Percentiles rank a stretch among this genome's conserved stretches.
These are phyloP conservation scores for Colletotrichum sp. DNA, from an alignment of 2,329 filamentous ascomycete genomes.

Conservation along the genomic window DNA sequence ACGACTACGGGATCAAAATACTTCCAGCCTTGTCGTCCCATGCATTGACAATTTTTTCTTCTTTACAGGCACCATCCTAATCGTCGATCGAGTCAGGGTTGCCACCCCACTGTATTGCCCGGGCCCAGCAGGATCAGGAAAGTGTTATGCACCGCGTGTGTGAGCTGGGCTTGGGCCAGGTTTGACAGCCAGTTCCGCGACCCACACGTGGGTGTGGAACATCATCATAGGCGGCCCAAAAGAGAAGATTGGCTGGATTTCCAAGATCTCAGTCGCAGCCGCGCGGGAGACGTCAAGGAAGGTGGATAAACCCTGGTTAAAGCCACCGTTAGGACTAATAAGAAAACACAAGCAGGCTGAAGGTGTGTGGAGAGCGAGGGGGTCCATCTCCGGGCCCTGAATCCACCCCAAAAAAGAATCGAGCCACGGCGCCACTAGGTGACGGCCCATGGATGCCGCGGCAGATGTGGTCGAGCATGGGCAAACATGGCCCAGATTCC, in stretches of 20 bases:
- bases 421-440: neutral
- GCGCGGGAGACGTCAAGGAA: conserved; percentile 16
- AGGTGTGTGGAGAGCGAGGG: neutral
- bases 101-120: neutral
- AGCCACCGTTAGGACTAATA: neutral
- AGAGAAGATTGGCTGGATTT: neutral
- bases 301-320: neutral
- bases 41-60: neutral
- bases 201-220: neutral
- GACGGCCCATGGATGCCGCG: neutral
- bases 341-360: neutral
- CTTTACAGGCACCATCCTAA: neutral
- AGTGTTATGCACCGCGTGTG: neutral
- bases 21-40: neutral
- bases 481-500: neutral
- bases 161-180: neutral
- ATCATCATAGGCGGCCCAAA: neutral
- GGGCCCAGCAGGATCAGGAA: neutral
- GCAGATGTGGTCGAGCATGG: neutral
- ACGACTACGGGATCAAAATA: neutral
- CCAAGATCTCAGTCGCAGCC: conserved; percentile 5
- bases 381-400: neutral
- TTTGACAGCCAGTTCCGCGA: neutral
- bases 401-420: neutral
- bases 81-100: conserved; percentile 11